These are phyloP conservation scores for Mycena chlorophos DNA, from an alignment of 768 basidiomycete genomes.

Conservation along the genomic window DNA sequence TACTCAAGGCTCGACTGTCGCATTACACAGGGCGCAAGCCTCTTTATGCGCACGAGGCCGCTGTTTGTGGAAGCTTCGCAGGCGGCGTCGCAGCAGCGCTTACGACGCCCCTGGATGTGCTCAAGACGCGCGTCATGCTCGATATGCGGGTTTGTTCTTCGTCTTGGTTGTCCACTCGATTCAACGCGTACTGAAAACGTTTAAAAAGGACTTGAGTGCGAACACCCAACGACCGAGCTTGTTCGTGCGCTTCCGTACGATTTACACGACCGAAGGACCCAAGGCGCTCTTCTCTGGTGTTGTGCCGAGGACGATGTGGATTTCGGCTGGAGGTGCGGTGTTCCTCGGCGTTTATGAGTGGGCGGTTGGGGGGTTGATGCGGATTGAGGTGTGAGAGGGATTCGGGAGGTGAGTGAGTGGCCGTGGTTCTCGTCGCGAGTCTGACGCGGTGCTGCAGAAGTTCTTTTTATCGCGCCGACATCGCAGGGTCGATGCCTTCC, in stretches of 20 bases:
- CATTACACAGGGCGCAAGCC: slow-evolving; percentile 51
- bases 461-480: no score
- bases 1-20: slow-evolving; percentile 58
- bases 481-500: no score
- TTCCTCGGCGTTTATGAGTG: slow-evolving; percentile 97
- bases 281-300: slow-evolving; percentile 82
- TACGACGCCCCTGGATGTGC: slow-evolving; percentile 94
- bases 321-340: slow-evolving; percentile 93
- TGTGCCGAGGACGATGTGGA: slow-evolving; percentile 92
- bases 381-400: slow-evolving; percentile 16
- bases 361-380: slow-evolving; percentile 56
- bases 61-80: slow-evolving; percentile 85
- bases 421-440: neutral
- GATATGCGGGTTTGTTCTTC: slow-evolving; percentile 66
- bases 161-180: neutral
- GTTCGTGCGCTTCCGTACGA: slow-evolving; percentile 55
- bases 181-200: neutral
- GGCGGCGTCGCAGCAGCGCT: slow-evolving; percentile 87
- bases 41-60: slow-evolving; percentile 73
- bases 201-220: slow-evolving; percentile 43
- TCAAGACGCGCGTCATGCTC: slow-evolving; percentile 97
- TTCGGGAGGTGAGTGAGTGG: neutral
- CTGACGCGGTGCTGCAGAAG: no score
- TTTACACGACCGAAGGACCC: slow-evolving; percentile 71
- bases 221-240: slow-evolving; percentile 57